These are phyloP conservation scores for Claviceps fusiformis DNA, from an alignment of 2,329 filamentous ascomycete genomes.

Conservation along the genomic window DNA sequence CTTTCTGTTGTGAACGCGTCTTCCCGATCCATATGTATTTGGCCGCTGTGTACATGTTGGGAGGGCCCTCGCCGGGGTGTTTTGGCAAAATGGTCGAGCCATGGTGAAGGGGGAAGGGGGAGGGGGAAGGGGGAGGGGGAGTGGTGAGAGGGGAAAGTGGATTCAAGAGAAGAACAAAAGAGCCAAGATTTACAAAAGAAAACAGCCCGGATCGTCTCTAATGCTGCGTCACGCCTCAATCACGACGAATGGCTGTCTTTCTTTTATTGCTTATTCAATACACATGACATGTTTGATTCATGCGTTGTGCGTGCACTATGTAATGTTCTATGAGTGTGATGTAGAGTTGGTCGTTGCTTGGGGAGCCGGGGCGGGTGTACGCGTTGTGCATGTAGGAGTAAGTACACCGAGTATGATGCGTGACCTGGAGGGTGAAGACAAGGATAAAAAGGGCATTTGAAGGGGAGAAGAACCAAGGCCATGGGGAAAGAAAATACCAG, in stretches of 20 bases:
- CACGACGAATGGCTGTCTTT: slow-evolving; percentile 24
- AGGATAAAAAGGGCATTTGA: too few relatives aligned
- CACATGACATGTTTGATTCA: slow-evolving; percentile 5
- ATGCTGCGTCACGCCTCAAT: slow-evolving; percentile 24
- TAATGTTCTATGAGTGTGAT: not conserved
- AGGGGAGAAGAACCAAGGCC: too few relatives aligned
- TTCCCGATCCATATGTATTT: slow-evolving; percentile 3
- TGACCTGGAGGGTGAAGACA: too few relatives aligned
- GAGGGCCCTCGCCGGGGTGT: not conserved
- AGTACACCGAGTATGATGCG: too few relatives aligned
- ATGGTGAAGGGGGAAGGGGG: not conserved
- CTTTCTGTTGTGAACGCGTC: not conserved
- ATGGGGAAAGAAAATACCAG: too few relatives aligned
- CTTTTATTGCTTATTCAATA: slow-evolving; percentile 1
- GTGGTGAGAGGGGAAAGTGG: not conserved
- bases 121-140: too few relatives aligned
- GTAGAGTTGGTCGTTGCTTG: too few relatives aligned
- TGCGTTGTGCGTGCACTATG: not conserved
- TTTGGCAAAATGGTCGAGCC: not conserved
- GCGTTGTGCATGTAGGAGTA: too few relatives aligned
- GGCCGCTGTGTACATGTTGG: slow-evolving; percentile 5
- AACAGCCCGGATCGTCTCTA: slow-evolving; percentile 18
- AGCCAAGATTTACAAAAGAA: not conserved
- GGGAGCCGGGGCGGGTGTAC: too few relatives aligned
- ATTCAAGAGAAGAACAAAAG: not conserved